phyloP scores from a whole-genome alignment of 768 basidiomycete species.

The Kwoniella sp. region DNA sequence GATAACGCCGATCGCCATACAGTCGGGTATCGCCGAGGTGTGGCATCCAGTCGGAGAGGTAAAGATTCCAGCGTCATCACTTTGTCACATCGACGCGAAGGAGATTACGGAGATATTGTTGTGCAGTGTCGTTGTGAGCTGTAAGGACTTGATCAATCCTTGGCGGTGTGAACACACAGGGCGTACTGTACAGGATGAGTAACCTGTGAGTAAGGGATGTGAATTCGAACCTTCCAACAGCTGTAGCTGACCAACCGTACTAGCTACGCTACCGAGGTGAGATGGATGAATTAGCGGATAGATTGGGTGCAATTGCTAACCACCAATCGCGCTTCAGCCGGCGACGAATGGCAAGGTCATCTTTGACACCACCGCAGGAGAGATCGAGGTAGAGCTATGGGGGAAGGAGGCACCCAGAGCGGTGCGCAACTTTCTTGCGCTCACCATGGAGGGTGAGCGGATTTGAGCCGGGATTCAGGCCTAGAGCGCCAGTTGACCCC shows the following conservation, averaged over 20 bases:
- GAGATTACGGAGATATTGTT: no score
- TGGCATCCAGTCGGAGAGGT: no score
- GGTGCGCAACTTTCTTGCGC: slow-evolving; percentile 81
- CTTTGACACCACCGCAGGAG: slow-evolving; percentile 78
- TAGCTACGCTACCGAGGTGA: slow-evolving; percentile 45
- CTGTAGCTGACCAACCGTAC: background rate
- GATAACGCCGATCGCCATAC: no score
- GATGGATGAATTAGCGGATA: background rate
- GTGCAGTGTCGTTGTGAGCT: no score
- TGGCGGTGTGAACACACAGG: no score
- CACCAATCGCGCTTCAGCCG: slow-evolving; percentile 22
- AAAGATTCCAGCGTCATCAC: no score
- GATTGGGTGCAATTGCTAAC: slow-evolving; percentile 1
- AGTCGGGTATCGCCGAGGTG: no score
- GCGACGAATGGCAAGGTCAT: slow-evolving; percentile 79
- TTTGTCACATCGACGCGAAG: no score
- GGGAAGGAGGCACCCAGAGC: slow-evolving; percentile 94
- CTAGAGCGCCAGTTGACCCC: no score
- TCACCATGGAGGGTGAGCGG: slow-evolving; percentile 78
- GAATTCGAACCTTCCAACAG: background rate
- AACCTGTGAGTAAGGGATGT: slow-evolving; percentile 46
- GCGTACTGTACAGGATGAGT: no score
- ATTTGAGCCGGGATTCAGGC: no score
- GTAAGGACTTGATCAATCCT: no score
- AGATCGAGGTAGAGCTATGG: slow-evolving; percentile 79